Base-by-base conservation (phyloP, 1,284 basidiomycete genomes). In the Heterobasidion irregulare region DNA sequence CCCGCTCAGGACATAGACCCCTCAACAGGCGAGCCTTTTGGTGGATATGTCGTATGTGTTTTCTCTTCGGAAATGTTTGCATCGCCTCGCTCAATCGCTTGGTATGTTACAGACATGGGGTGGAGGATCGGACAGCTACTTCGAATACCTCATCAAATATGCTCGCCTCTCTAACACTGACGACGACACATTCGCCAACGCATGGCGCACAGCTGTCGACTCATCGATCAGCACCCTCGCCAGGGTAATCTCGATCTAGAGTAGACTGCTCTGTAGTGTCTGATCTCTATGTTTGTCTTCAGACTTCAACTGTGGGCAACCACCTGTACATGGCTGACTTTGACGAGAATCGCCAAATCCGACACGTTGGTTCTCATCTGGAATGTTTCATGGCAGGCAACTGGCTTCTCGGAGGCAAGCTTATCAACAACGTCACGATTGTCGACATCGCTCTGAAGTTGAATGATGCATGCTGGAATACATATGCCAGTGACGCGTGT, bases 121-220 rank as follows among this genome's bases (percentile, higher is more conserved):
- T 44, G 78, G 79, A 52, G 83, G 82, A 38, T 79, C 80, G 0
- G 77, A 88, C 65, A 86, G 84, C 56, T 89, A 83, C 68, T 83
- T 86, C 58, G 88, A 90, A 66, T 89, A 90, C 64, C 73, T 89
- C 50, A 80, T 88, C 73, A 89, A 89, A 65, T 84, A 86, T 59
- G 69, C 86, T 2, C 82, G 84, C 16, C 70, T 88, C 10, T 79
- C 78, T 19, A 85, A 84, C 66, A 84, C 79, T 15, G 64, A 77
- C 47, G 77, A 88, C 62, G 70, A 74, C 54, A 63, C 77, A 13
- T 88, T 81, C 59, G 77, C 78, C 8, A 77, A 86, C 59, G 76
- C 80, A 1, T 89, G 86, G 86, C 67, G 72, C 44, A 77, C 79
- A 2, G 86, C 86, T 0, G 84, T 84, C 10, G 85, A 89, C 62